These are phyloP conservation scores for Mycosarcoma mackinlayi DNA, from an alignment of 1,284 basidiomycete species.

Conservation along the genomic window DNA sequence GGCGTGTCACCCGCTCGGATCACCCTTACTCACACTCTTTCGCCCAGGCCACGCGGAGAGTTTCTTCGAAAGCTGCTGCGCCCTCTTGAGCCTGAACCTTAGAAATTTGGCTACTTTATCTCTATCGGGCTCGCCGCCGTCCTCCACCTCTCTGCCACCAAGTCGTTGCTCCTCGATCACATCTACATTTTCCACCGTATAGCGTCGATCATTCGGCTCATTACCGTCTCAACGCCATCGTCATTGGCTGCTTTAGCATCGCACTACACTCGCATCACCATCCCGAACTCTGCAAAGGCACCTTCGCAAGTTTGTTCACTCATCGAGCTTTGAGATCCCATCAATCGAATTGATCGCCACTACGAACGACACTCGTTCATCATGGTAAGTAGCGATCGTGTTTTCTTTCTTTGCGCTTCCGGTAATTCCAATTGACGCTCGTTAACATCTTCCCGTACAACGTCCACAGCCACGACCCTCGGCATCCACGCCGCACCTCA, in stretches of 20 bases:
- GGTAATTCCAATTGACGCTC: not conserved
- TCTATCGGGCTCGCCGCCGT: too few species aligned
- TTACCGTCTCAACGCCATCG: not conserved
- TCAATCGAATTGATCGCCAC: not conserved
- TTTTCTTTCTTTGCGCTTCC: too few species aligned
- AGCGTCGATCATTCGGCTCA: too few species aligned
- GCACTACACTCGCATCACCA: not conserved
- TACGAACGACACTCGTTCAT: constrained; percentile 4
- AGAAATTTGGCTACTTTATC: too few species aligned
- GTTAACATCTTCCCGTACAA: not conserved
- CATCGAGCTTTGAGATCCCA: not conserved
- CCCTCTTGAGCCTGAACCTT: constrained; percentile 9
- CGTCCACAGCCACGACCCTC: constrained; percentile 45
- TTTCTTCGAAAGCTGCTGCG: too few species aligned
- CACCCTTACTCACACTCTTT: constrained; percentile 1
- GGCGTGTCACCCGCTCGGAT: constrained; percentile 11
- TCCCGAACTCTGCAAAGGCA: not conserved
- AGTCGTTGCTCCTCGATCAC: too few species aligned
- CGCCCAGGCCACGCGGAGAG: too few species aligned
- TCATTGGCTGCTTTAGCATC: not conserved
- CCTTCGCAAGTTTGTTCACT: too few species aligned
- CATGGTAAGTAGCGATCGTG: constrained; percentile 17
- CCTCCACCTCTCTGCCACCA: not conserved
- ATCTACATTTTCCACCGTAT: too few species aligned
- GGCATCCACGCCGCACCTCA: constrained; percentile 66